Base-by-base conservation (phyloP, 2,329 filamentous ascomycete species). In the Colletotrichum sublineola region DNA sequence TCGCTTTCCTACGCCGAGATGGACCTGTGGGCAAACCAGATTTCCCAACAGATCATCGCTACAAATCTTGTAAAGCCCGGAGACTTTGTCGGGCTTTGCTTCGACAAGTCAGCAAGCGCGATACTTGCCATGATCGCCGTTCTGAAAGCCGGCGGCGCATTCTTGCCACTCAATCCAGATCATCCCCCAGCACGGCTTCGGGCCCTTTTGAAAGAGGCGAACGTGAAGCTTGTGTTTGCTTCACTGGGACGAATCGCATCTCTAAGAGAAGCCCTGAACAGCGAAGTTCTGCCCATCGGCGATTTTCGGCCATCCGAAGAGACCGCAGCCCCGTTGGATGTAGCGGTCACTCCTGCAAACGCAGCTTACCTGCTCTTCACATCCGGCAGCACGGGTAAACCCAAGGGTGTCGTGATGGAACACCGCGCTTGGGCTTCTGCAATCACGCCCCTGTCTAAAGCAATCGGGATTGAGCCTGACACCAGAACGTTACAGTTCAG, bases 401-500 rank as follows among this genome's bases (percentile, higher is more conserved):
- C 78, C 1, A 79, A 79, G 46, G 78, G 76, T 9, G 71, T 76
- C 12, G 62, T 75, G 1, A 63, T 78, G 36, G 67, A 74, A 6
- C 77, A 78, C 50, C 42, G 29, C 24, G 58, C 72, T 12, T 66
- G 50, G 18, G 52, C 62, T 9, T 58, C 71, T 12, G 46, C 67
- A 8, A 67, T 67, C 15, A 24, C 24, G 1, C 53, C 48, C 12
- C 68, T 68, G 36, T 65, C 62, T n/a, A 8, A 29, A 1, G 31
- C 3, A 5, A 56, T 71, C 20, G 56, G 14, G 2, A 31, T 61
- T 5, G 68, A 55, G 3, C 68, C 68, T 40, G 5, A 71, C 7
- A n/a, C 42, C n/a, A 11, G 67, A 15, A 64, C 60, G 31, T 48
- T 74, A 14, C 86, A 89, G 70, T 87, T 87, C 66, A 86, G 86